Evolutionary conservation across 495 filamentous ascomycete species (phyloP).

Genomic region (Aspergillus campestris): DNA sequence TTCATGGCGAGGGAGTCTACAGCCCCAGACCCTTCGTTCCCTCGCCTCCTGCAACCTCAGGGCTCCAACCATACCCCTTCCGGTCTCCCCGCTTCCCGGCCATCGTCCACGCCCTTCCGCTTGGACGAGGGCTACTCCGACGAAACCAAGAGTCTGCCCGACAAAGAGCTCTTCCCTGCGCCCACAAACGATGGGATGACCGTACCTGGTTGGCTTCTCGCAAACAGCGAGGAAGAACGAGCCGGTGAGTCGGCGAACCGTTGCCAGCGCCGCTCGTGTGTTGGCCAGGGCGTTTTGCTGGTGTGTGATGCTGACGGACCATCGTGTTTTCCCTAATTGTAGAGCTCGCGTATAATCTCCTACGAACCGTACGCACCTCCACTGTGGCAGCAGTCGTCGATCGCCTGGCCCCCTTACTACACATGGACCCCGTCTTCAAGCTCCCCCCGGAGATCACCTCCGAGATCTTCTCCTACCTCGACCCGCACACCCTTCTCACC

Average conservation of each 20-base stretch:
- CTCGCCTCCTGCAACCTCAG: constrained; percentile 20
- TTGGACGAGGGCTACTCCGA: constrained; percentile 61
- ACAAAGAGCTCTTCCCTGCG: constrained; percentile 31
- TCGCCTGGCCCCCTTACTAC: constrained; percentile 65
- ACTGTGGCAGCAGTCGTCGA: constrained; percentile 71
- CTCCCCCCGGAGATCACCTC: constrained; percentile 84
- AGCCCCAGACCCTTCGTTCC: constrained; percentile 11
- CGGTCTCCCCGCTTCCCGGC: constrained; percentile 19
- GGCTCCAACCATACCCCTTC: constrained; percentile 14
- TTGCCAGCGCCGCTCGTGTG: neutral
- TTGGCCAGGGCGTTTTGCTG: neutral
- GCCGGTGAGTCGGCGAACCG: constrained; percentile 35
- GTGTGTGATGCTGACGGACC: neutral
- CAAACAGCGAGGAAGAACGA: constrained; percentile 44
- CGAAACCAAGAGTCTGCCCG: constrained; percentile 49
- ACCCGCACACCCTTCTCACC: constrained; percentile 63
- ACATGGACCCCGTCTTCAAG: constrained; percentile 81
- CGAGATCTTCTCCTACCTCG: constrained; percentile 79
- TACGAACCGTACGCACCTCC: constrained; percentile 66
- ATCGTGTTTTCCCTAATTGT: neutral
- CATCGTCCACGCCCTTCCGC: constrained; percentile 40
- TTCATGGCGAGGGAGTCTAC: constrained; percentile 27
- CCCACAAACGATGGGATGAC: constrained; percentile 30
- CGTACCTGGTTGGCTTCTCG: constrained; percentile 45
- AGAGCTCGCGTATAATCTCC: constrained; percentile 48